Evolutionary conservation across 148 eudicot genomes (phyloP), one percentile per base, ranked within the genome.

Genomic region (Diospyros kaki): DNA sequence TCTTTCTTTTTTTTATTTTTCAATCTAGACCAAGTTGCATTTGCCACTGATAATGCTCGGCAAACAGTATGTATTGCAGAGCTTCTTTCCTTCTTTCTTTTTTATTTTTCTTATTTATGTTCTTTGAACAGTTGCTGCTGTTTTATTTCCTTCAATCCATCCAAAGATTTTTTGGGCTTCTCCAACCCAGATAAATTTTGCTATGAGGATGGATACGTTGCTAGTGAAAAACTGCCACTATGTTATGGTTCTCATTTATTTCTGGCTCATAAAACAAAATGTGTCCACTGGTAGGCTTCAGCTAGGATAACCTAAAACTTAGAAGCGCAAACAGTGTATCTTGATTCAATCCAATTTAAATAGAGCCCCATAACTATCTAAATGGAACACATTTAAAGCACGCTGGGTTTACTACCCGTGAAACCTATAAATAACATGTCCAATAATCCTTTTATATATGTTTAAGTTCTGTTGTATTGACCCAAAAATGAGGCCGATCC

Each of bases 11-110:
- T n/a, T n/a, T n/a, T n/a, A n/a, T n/a, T n/a, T n/a, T 95, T 87
- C 83, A 95, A 92, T 80, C 91, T 95, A 58, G 98, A 95, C 63
- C 97, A 92, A 88, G 98, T 90, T 74, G 67, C 97, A 78, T 95
- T 90, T 86, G 98, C 98, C 74, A 78, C 96, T 52, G 98, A 95
- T 83, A 96, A 95, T 84, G 97, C 98, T 74, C 98, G 92, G 72
- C 96, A 95, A 89, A 95, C 98, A 76, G 98, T 95, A 87, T 77
- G 92, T 86, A 67, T 56, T 45, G 52, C 45, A 9, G 8, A 75
- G 71, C 58, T 62, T 55, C 66, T 66, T 55, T n/a, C n/a, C n/a
- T n/a, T n/a, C n/a, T 11, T 4, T 73, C 39, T 53, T 59, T 8
- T 71, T 18, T 50, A 8, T 51, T 17, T 41, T 64, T 75, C 2